Conservation (phyloP, 2,329 filamentous ascomycete species). For the Penicillium decumbens region DNA sequence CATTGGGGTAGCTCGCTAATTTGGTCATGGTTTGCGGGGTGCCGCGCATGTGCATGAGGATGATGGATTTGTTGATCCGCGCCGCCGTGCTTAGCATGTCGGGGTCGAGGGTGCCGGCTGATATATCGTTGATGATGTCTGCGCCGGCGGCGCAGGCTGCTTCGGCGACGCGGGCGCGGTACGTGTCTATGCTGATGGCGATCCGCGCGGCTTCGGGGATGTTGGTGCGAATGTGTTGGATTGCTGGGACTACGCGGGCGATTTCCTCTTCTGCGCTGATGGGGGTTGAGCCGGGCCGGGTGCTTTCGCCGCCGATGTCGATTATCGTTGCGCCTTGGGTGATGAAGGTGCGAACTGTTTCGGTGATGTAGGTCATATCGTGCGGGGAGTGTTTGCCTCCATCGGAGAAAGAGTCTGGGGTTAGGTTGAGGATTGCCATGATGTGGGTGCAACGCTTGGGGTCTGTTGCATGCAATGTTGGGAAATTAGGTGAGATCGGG, state of each 20-base stretch:
- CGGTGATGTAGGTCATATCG: conserved; percentile 49
- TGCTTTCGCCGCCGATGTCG: conserved; percentile 91
- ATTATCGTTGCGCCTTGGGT: conserved; percentile 72
- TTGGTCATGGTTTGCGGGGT: conserved; percentile 75
- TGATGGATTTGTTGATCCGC: conserved; percentile 69
- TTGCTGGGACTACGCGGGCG: conserved; percentile 71
- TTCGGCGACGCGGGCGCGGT: conserved; percentile 76
- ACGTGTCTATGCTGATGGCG: conserved; percentile 89
- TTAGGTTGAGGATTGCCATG: conserved; percentile 94
- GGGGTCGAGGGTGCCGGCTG: conserved; percentile 71
- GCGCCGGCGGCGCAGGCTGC: conserved; percentile 73
- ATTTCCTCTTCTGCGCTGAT: conserved; percentile 70
- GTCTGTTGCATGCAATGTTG: conserved; percentile 56
- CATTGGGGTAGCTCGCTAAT: conserved; percentile 63
- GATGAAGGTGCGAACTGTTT: conserved; percentile 60
- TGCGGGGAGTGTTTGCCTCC: conserved; percentile 61
- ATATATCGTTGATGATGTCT: conserved; percentile 93
- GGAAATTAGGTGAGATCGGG: conserved; percentile 36
- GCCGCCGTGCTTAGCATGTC: conserved; percentile 80
- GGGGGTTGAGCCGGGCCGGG: conserved; percentile 68
- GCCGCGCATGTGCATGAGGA: conserved; percentile 92
- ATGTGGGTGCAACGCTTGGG: conserved; percentile 62
- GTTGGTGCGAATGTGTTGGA: conserved; percentile 63
- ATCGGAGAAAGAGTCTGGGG: conserved; percentile 95
- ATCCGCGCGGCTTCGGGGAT: conserved; percentile 59